Base-by-base conservation (phyloP, 345 rosid genomes). In the Garcia nutans region DNA sequence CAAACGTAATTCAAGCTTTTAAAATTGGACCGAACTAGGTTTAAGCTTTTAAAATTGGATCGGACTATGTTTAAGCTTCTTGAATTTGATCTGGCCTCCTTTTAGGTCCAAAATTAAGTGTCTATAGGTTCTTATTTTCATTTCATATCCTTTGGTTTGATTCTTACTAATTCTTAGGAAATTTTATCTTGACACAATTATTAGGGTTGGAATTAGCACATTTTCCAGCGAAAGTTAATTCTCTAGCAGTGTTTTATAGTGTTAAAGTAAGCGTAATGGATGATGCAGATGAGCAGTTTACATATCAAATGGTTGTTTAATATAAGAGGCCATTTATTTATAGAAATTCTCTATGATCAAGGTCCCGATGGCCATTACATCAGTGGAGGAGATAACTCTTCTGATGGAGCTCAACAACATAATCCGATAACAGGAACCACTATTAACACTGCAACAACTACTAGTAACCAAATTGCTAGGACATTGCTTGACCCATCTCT, bases 221-320 rank as follows among this genome's bases (percentile, higher is more conserved):
- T 26, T 83, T 86, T 58, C 96, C 96, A 19, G 80, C 84, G 28
- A 91, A 88, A 45, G 75, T 88, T 74, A 91, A 49, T 74, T 85
- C 92, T 6, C 81, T 87, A 4, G 93, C 96, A n/a, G 68, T 84
- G 7, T 87, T 89, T 77, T 89, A 91, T 44, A 87, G 93, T 49
- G 90, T 91, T 44, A 78, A 83, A 67, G 89, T 91, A n/a, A 88
- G 88, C 67, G 70, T 87, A 31, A 66, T 88, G 74, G 92, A 86
- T 19, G 89, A 91, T 1, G 81, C 83, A 24, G 80, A 71, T 17
- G 91, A 85, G 76, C 89, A 88, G 71, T 82, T 71, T 76, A 93
- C 96, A 4, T 91, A 91, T 59, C 96, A 91, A 75, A 86, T 93
- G 44, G 90, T 91, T 55, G 92, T n/a, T 91, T 63, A 87, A 86